These are phyloP conservation scores for Rhynchospora pubera DNA, from an alignment of 176 grass and related monocot species.

Conservation along the genomic window DNA sequence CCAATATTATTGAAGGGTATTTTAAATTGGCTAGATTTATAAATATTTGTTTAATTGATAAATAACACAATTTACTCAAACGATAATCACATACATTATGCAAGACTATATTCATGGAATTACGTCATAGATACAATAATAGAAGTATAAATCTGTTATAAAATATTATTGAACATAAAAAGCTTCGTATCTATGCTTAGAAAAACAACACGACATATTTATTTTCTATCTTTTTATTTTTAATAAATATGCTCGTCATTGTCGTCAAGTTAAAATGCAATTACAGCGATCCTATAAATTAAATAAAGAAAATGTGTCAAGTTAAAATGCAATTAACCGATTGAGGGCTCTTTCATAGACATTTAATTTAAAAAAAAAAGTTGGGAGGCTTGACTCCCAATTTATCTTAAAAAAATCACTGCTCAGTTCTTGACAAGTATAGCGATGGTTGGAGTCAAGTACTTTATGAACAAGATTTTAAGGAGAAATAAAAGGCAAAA, in stretches of 20 bases:
- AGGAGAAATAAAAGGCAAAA: not conserved
- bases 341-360: too few species aligned
- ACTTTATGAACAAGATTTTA: too few species aligned
- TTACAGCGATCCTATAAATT: not conserved
- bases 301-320: not conserved
- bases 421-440: not conserved
- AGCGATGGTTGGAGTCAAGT: not conserved
- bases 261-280: not conserved
- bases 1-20: not conserved
- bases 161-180: too few species aligned
- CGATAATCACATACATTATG: not conserved
- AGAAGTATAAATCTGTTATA: too few species aligned
- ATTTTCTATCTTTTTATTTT: not conserved
- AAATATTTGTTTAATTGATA: not conserved
- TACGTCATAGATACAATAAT: not conserved
- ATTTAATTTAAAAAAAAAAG: too few species aligned
- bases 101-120: not conserved
- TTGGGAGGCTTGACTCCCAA: too few species aligned
- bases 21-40: not conserved
- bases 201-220: too few species aligned
- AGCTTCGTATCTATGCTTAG: too few species aligned
- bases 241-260: not conserved
- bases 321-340: too few species aligned
- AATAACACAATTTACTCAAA: not conserved
- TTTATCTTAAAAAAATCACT: too few species aligned